Evolutionary conservation across 78 protist genomes (phyloP).

Genomic region (Dictyostelium intermedium): DNA sequence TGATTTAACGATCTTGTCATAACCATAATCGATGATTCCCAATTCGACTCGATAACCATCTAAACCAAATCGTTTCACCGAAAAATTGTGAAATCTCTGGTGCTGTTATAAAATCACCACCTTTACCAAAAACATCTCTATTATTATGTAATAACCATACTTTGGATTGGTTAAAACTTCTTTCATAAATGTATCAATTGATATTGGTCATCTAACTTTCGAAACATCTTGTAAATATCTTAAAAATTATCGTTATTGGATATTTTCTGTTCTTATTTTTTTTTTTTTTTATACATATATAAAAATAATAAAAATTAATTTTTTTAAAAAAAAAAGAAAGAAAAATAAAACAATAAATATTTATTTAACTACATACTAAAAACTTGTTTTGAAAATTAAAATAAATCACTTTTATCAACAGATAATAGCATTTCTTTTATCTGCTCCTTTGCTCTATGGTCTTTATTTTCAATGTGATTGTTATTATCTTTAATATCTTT

Average conservation of each 20-base stretch:
- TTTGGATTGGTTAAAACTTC: slow-evolving; percentile 82
- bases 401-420: slow-evolving; percentile 44
- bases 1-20: slow-evolving; percentile 46
- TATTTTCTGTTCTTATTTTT: slow-evolving; percentile 30
- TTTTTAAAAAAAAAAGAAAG: too few relatives aligned
- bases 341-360: too few relatives aligned
- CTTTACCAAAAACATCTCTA: slow-evolving; percentile 86
- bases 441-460: slow-evolving; percentile 33
- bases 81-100: slow-evolving; percentile 91
- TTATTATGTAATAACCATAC: slow-evolving; percentile 89
- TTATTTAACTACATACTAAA: neutral
- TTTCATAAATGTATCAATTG: slow-evolving; percentile 82
- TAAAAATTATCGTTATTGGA: slow-evolving; percentile 66
- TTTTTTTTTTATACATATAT: neutral
- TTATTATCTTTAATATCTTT: neutral
- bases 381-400: slow-evolving; percentile 26
- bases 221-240: slow-evolving; percentile 33
- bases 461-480: neutral
- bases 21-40: slow-evolving; percentile 85
- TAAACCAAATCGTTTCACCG: slow-evolving; percentile 88
- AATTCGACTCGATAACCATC: slow-evolving; percentile 78
- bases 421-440: neutral
- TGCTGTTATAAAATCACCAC: slow-evolving; percentile 91
- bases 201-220: slow-evolving; percentile 85
- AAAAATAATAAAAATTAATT: too few relatives aligned